phyloP scores from a whole-genome alignment of 1,284 basidiomycete species.

The Cutaneotrichosporon dermatis region DNA sequence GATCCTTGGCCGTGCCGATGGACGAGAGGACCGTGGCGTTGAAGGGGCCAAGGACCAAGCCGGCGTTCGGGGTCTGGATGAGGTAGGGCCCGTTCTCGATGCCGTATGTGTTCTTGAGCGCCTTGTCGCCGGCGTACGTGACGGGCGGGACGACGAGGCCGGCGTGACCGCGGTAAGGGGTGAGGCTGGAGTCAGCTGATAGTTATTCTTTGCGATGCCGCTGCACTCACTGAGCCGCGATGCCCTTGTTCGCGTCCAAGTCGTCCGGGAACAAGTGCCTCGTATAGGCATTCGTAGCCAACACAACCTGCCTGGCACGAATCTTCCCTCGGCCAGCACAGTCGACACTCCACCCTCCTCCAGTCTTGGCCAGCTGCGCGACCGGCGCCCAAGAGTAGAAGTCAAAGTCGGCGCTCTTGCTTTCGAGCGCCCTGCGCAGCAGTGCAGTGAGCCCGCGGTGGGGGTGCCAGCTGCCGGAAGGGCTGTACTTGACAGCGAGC shows the following conservation, averaged over 20 bases:
- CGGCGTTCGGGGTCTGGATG: constrained; percentile 24
- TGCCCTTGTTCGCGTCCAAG: background rate
- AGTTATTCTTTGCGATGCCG: background rate
- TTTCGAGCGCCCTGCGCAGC: constrained; percentile 8
- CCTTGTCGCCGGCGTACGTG: constrained; percentile 15
- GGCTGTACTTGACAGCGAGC: background rate
- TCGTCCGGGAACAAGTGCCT: constrained; percentile 26
- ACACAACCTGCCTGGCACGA: constrained; percentile 26
- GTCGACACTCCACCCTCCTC: constrained; percentile 13
- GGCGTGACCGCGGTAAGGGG: constrained; percentile 26
- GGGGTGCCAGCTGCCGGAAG: constrained; percentile 16
- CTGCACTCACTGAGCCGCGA: background rate
- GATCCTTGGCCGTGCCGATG: constrained; percentile 1
- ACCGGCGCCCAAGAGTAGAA: constrained; percentile 17
- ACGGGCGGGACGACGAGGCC: constrained; percentile 28
- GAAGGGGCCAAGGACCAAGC: constrained; percentile 24
- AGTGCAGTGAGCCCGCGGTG: constrained; percentile 15
- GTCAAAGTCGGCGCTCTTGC: background rate
- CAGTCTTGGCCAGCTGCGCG: background rate
- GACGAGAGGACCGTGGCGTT: constrained; percentile 2
- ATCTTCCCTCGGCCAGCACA: constrained; percentile 23
- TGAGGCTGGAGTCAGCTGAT: constrained; percentile 14
- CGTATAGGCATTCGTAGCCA: constrained; percentile 40
- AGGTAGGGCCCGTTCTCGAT: constrained; percentile 29
- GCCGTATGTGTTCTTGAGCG: constrained; percentile 20